Conservation (phyloP, 176 grass and related monocot genomes). For the Avena insularis region DNA sequence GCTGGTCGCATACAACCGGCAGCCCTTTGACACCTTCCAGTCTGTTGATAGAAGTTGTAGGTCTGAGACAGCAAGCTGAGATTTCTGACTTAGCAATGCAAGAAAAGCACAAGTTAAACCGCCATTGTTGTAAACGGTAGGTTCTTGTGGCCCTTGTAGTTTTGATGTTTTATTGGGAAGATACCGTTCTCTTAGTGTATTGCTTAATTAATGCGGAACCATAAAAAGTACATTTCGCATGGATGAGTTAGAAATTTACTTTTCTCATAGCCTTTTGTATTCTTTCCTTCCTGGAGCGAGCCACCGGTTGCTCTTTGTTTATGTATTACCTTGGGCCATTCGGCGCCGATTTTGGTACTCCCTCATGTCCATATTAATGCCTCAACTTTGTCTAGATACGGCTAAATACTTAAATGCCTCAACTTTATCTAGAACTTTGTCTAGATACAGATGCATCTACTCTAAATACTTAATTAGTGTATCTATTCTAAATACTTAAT, state of each 20-base stretch:
- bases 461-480: too few relatives aligned
- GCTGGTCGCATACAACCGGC: slow-evolving; percentile 46
- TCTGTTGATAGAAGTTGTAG: slow-evolving; percentile 67
- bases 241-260: slow-evolving; percentile 38
- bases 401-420: background rate
- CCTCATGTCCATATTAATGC: too few relatives aligned
- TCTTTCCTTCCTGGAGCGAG: background rate
- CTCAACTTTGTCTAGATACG: background rate
- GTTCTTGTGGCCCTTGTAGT: slow-evolving; percentile 57
- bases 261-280: slow-evolving; percentile 7
- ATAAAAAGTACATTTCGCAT: slow-evolving; percentile 53
- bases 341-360: background rate
- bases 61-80: slow-evolving; percentile 54
- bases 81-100: slow-evolving; percentile 58
- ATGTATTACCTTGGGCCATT: background rate
- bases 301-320: background rate
- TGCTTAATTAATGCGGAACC: slow-evolving; percentile 56
- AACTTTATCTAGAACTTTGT: too few relatives aligned
- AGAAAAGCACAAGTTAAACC: slow-evolving; percentile 44
- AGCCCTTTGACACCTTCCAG: slow-evolving; percentile 44
- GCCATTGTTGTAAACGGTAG: slow-evolving; percentile 56
- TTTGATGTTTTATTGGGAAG: slow-evolving; percentile 59
- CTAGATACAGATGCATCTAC: too few relatives aligned
- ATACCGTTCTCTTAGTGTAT: slow-evolving; percentile 63
- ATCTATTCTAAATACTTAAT: too few relatives aligned